These are phyloP conservation scores for Decorospora gaudefroyi DNA, from an alignment of 2,329 filamentous ascomycete genomes.

Conservation along the genomic window DNA sequence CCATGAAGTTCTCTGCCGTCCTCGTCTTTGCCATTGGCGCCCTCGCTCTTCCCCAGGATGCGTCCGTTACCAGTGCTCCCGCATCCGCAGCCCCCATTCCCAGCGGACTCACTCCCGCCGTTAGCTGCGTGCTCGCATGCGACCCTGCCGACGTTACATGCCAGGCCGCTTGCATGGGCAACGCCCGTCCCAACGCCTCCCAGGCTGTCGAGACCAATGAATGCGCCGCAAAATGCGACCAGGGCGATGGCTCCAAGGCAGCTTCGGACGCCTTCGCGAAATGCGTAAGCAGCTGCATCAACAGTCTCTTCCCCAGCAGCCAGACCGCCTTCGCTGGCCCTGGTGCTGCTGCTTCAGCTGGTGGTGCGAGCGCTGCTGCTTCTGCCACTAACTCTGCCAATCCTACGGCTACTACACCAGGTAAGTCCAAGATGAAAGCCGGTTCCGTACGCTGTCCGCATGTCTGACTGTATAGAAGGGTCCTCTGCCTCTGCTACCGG, in stretches of 20 bases:
- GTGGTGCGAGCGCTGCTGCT: slow-evolving; percentile 26
- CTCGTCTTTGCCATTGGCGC: slow-evolving; percentile 53
- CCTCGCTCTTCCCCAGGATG: slow-evolving; percentile 50
- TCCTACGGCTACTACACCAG: background rate
- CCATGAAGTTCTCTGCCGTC: slow-evolving; percentile 53
- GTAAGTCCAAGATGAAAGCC: slow-evolving; percentile 1
- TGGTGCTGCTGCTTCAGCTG: slow-evolving; percentile 29
- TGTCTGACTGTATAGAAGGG: slow-evolving; percentile 12
- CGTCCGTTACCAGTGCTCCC: slow-evolving; percentile 45
- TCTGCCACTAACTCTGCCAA: slow-evolving; percentile 21
- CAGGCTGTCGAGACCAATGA: slow-evolving; percentile 57
- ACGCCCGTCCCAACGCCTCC: slow-evolving; percentile 57
- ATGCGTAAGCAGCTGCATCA: slow-evolving; percentile 58
- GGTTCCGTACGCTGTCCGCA: background rate
- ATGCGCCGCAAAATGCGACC: slow-evolving; percentile 58
- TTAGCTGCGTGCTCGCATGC: slow-evolving; percentile 49
- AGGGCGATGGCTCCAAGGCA: slow-evolving; percentile 55
- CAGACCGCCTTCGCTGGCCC: slow-evolving; percentile 36
- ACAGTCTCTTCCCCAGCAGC: slow-evolving; percentile 53
- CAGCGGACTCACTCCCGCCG: slow-evolving; percentile 31
- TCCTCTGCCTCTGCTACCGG: slow-evolving; percentile 18
- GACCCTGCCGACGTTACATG: slow-evolving; percentile 55
- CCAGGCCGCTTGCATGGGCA: slow-evolving; percentile 56
- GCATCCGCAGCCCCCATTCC: slow-evolving; percentile 34
- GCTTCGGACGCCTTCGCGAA: slow-evolving; percentile 54